Evolutionary conservation across 2,329 filamentous ascomycete species (phyloP).

Genomic region (Arthroderma sp.): DNA sequence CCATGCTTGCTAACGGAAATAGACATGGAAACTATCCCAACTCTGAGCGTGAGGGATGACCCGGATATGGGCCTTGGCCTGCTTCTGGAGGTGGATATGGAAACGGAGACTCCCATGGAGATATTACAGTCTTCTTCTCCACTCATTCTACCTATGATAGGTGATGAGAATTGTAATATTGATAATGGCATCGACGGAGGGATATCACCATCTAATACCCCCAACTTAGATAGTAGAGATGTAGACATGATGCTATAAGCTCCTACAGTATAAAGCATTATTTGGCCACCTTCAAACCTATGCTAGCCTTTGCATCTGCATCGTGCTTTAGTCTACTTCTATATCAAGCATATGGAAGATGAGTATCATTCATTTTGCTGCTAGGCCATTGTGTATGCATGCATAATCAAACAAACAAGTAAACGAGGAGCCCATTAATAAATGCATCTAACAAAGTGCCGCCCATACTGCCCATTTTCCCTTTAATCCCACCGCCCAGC

Average conservation of each 20-base stretch:
- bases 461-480: not conserved
- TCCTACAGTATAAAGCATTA: not conserved
- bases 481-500: not conserved
- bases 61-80: not conserved
- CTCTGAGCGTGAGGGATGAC: not conserved
- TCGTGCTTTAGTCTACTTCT: too few relatives aligned
- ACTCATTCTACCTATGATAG: not conserved
- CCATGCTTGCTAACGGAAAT: not conserved
- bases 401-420: too few relatives aligned
- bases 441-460: not conserved
- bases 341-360: not conserved
- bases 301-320: too few relatives aligned
- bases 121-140: constrained; percentile 3
- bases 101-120: not conserved
- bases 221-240: not conserved
- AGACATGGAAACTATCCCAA: not conserved
- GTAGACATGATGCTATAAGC: not conserved
- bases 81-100: not conserved
- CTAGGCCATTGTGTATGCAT: not conserved
- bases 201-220: not conserved
- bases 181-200: not conserved
- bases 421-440: not conserved
- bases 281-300: too few relatives aligned
- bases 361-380: not conserved
- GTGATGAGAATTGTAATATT: not conserved